Evolutionary conservation across 2,329 filamentous ascomycete genomes (phyloP), one percentile per base, ranked within the genome.

Genomic region (Arthrobotrys musiformis): DNA sequence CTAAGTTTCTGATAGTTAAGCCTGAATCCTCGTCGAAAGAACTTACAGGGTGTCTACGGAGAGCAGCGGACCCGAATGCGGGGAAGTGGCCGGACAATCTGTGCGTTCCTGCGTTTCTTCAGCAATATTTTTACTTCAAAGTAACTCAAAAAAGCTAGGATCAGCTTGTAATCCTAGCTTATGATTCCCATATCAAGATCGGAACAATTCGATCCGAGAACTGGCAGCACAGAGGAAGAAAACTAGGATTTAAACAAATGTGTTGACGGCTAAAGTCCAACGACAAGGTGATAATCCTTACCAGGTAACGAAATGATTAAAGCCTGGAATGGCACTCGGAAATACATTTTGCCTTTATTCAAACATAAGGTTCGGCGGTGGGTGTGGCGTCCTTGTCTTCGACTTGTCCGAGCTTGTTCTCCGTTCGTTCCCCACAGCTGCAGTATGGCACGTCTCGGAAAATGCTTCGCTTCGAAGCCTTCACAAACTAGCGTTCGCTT

Each of bases 141-240:
- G 64, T 22, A 15, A 35, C n/a, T 30, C 17, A 4, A 46, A 4
- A 46, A 15, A 42, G 26, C 70, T 62, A 42, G 50, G 44, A 42
- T 22, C 22, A 42, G 4, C 22, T 56, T 48, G n/a, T 2, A 37
- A 40, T 63, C 44, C 19, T 30, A 28, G 46, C 8, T 40, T 58
- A n/a, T 7, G 40, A 50, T 42, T 19, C 46, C 24, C 2, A 64
- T 17, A 64, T 64, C 37, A 11, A 63, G 48, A 22, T 58, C 72
- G 72, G 72, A 70, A 76, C 63, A 76, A 76, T 76, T 76, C 72
- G 22, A 69, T 76, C 72, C 72, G 72, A 76, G 13, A 60, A 48
- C 24, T 40, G 26, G 15, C 50, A 37, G 11, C 8, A 22, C 40
- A 28, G 19, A 13, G 13, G n/a, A 54, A 22, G 35, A 37, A 17